Evolutionary conservation across 2,329 filamentous ascomycete species (phyloP).

Genomic region (Ceratocystis lukuohia): DNA sequence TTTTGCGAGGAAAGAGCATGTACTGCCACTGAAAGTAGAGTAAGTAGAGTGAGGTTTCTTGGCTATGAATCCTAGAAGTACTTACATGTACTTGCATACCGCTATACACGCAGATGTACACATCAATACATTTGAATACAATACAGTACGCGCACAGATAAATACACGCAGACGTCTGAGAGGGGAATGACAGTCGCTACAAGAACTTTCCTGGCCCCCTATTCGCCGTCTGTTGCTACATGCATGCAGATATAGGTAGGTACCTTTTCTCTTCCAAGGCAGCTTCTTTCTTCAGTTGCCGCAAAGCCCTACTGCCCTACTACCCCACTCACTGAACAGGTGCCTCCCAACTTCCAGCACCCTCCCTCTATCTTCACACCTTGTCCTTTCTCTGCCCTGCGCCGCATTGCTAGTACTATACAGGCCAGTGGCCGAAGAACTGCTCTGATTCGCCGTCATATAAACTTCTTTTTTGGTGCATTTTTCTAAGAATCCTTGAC

Average conservation of each 20-base stretch:
- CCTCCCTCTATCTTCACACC: not conserved
- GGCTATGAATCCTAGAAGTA: not conserved
- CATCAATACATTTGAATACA: not conserved
- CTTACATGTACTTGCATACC: not conserved
- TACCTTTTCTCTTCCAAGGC: no score
- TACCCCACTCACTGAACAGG: no score
- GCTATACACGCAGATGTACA: not conserved
- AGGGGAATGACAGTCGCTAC: not conserved
- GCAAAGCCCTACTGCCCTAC: no score
- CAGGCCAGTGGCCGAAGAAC: no score
- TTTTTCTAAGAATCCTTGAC: not conserved
- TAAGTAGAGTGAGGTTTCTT: not conserved
- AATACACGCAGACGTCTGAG: not conserved
- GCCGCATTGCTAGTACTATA: not conserved
- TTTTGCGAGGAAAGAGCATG: not conserved
- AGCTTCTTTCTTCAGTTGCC: no score
- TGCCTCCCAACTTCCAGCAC: not conserved
- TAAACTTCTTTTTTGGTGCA: not conserved
- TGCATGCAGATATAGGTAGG: not conserved
- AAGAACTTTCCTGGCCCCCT: no score
- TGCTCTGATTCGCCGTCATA: not conserved
- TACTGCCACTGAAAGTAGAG: not conserved
- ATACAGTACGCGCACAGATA: not conserved
- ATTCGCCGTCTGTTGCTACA: not conserved
- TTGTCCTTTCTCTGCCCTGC: not conserved